Base-by-base conservation (phyloP, 2,329 filamentous ascomycete species). In the Furcasterigmium sp. region DNA sequence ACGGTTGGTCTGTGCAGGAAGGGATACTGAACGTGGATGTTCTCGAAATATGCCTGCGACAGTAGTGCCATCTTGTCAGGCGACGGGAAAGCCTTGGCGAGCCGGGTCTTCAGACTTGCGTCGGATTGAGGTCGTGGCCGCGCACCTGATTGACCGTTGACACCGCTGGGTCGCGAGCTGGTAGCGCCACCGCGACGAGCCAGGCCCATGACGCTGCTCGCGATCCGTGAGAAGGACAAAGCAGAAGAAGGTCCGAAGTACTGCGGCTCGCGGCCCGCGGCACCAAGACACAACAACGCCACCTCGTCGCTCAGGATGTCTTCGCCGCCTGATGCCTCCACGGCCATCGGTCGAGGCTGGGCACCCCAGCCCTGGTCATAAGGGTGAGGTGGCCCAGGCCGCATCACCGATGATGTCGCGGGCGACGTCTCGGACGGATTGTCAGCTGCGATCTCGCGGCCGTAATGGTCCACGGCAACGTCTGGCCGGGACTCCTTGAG, bases 241-340 rank as follows among this genome's bases (percentile, higher is more conserved):
- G 59, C 57, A 2, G 60, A 65, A 1, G 63, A 65, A 3, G 61
- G 51, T 0, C 63, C 62, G 32, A 67, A 62, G 46, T 64, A 65
- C 18, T 62, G 61, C 11, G 62, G 60, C 52, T 64, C 60, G 2
- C 56, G 48, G 2, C 61, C 61, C 3, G 61, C 53, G 3, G 59
- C 58, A 28, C 52, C 54, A 1, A 63, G 41, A 36, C 54, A 56
- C 8, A 65, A 46, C n/a, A 63, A 40, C 8, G 53, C 59, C 8
- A 63, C 61, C 13, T 42, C 18, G 15, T 56, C 50, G 29, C 47
- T 35, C 8, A 44, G 25, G n/a, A 47, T 41, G n/a, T 49, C 38
- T 8, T 30, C 39, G 7, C 46, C 41, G 17, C 39, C 23, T 8
- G 39, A 42, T 2, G 37, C 38, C n/a, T n/a, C n/a, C n/a, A n/a